Percentiles rank a stretch among this genome's conserved stretches.
phyloP scores from a whole-genome alignment of 169 alveolate species.

The Plasmodium gallinaceum region DNA sequence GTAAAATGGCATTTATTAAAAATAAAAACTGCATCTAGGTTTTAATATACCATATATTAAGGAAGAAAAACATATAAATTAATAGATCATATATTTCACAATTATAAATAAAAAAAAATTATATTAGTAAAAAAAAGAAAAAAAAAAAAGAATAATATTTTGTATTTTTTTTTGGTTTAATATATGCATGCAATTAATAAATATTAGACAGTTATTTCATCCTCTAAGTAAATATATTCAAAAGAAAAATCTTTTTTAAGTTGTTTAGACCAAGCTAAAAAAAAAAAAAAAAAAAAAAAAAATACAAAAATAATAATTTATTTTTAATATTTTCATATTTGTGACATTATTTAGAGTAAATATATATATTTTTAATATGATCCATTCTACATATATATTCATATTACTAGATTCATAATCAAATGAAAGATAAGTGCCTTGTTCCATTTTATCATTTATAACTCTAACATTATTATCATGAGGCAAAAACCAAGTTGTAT shows the following conservation, averaged over 20 bases:
- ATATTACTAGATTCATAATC: constrained; percentile 71
- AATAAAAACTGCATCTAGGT: no score
- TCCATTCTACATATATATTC: neutral
- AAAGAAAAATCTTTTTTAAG: constrained; percentile 58
- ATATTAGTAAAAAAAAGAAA: no score
- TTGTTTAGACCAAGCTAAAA: constrained; percentile 75
- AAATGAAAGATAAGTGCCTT: constrained; percentile 70
- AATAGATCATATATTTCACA: no score
- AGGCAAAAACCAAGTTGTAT: constrained; percentile 81
- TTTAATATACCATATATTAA: no score
- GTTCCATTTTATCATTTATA: constrained; percentile 55
- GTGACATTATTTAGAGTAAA: neutral
- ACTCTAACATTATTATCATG: constrained; percentile 25
- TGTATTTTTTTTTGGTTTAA: neutral
- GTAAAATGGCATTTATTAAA: no score
- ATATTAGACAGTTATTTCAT: constrained; percentile 51
- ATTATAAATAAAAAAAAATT: no score
- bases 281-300: neutral
- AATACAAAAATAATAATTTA: neutral
- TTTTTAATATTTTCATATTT: neutral
- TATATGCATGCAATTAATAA: neutral
- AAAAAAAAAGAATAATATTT: no score
- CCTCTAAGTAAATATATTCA: constrained; percentile 67
- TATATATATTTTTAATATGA: neutral
- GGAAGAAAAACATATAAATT: no score